Evolutionary conservation across 2,329 filamentous ascomycete species (phyloP), one percentile per base, ranked within the genome.

Genomic region (Alternaria metachromatica): DNA sequence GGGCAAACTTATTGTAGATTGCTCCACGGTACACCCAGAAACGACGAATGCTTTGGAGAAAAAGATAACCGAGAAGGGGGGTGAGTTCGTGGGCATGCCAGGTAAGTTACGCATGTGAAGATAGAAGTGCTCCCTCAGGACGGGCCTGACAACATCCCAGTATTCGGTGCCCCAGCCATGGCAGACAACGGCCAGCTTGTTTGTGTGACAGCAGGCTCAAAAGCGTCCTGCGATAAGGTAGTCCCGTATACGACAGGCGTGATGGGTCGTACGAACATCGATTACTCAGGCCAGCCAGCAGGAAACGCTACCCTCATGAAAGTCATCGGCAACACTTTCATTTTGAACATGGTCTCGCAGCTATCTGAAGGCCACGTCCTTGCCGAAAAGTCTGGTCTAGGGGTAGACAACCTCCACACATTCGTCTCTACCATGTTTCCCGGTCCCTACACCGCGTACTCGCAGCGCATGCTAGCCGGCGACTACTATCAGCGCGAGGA

Each of bases 11-110:
- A 90, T 97, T 69, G 87, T 97, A 30, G 94, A 97, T 76, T 94
- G 91, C 84, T 96, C 92, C 4, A 97, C 94, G 25, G 88, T 97
- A 37, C 92, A 96, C 78, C 94, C 94, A 0, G 90, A 94, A 59
- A 93, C 92, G 5, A 92, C 92, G 2, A 87, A 92, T 64, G 84
- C 84, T 25, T 80, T 93, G 4, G 89, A 89, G 25, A 83, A 88
- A 69, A 83, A 80, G 25, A 82, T 91, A 63, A 82, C 83, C 12
- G 84, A 78, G 2, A 84, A 85, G 23, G 91, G 91, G 6, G 93
- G 87, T 3, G 84, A 89, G 43, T 96, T 97, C 74, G 88, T 97
- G 18, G 91, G 92, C 1, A 88, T 87, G 72, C 89, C 90, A 11
- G 84, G 86, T 70, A 81, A 5, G 53, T 62, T 23, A 21, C 8